These are phyloP conservation scores for Helminthosporium solani DNA, from an alignment of 2,329 filamentous ascomycete genomes.

Conservation along the genomic window DNA sequence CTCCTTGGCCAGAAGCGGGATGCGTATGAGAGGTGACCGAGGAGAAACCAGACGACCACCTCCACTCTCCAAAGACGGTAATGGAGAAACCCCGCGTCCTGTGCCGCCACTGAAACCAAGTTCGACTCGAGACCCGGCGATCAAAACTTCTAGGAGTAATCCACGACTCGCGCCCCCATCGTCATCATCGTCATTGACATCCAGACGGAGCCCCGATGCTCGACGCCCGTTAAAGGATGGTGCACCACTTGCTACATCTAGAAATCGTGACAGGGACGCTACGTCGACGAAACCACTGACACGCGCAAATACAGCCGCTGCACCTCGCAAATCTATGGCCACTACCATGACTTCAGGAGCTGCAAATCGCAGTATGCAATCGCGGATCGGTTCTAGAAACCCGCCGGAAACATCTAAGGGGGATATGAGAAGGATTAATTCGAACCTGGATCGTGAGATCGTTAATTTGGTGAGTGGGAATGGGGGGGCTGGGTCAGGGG, in stretches of 20 bases:
- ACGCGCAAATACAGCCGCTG: constrained; percentile 8
- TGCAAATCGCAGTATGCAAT: constrained; percentile 16
- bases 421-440: constrained; percentile 23
- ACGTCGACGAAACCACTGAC: constrained; percentile 4
- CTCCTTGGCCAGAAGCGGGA: no score
- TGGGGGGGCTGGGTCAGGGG: neutral
- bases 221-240: neutral
- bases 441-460: constrained; percentile 29
- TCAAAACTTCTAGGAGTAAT: constrained; percentile 1
- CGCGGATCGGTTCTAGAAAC: constrained; percentile 7
- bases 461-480: constrained; percentile 25
- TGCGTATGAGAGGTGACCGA: no score
- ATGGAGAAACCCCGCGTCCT: no score
- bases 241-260: constrained; percentile 9
- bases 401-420: neutral
- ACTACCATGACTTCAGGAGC: constrained; percentile 24
- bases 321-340: constrained; percentile 11
- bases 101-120: no score
- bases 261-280: constrained; percentile 1
- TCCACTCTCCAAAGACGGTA: no score
- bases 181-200: neutral
- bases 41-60: no score
- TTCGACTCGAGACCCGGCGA: neutral
- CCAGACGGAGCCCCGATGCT: neutral
- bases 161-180: constrained; percentile 2